Evolutionary conservation across 345 rosid species (phyloP), one percentile per base, ranked within the genome.

Genomic region (Excoecaria agallocha): DNA sequence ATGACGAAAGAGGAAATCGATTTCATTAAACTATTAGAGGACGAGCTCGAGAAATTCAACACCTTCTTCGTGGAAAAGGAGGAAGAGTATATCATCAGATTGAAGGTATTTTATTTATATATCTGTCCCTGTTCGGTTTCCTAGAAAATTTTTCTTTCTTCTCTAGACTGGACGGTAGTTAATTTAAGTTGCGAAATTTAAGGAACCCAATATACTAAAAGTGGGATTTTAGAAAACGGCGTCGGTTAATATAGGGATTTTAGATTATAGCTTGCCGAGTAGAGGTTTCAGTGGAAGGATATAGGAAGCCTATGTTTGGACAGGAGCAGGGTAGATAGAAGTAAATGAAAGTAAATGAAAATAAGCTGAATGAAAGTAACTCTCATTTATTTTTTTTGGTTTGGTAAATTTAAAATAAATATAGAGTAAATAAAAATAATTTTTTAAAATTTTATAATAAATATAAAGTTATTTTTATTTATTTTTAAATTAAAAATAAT

Each of bases 1-100:
- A 89, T 94, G 84, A 78, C 95, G 3, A 72, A 74, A 12, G 98
- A 94, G 76, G 98, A 89, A 79, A 71, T 81, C 62, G 88, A 91
- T 83, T 93, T 95, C 75, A 83, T 87, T 63, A 80, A 78, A 39
- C 81, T 87, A 66, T 83, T 95, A 79, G 98, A 92, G 70, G 90
- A 77, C 46, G 98, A 94, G 83, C 84, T 94, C 60, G 97, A 95
- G 88, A 95, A 95, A 80, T 93, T 95, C 83, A 95, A 95, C 68
- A 46, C 85, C 4, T 93, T 95, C 85, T 95, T 93, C 78, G 91
- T 93, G 38, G 98, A 93, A 83, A 85, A 95, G 70, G 99, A 95
- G 89, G 99, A 95, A 84, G 99, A 95, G 68, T 91, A 93, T 74
- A 89, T 95, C 87, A 95, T 95, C 76, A 82, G 85, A 77, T 85